Percentiles rank a stretch among this genome's conserved stretches.
Evolutionary conservation across 2,329 filamentous ascomycete species (phyloP).

Genomic region (Colletotrichum chlorophyti): DNA sequence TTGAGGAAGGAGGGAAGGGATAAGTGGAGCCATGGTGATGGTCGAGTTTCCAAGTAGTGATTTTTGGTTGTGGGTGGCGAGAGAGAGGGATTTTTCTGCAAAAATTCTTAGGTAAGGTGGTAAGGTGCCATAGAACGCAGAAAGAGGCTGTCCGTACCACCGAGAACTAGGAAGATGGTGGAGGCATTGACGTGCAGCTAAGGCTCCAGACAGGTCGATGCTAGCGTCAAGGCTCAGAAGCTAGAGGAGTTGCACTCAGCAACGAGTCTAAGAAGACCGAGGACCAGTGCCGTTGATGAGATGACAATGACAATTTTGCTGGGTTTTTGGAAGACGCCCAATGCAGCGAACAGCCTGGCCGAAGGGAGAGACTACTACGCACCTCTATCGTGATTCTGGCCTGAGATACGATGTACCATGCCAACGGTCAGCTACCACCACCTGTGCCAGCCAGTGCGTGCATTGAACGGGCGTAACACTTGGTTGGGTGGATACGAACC

Average conservation of each 20-base stretch:
- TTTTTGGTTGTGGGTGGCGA: neutral
- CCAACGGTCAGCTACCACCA: too few relatives aligned
- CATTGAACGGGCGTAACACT: too few relatives aligned
- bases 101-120: too few relatives aligned
- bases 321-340: neutral
- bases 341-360: too few relatives aligned
- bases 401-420: conserved; percentile 2
- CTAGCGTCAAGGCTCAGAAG: neutral
- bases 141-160: neutral
- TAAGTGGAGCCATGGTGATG: neutral
- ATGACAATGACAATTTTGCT: neutral
- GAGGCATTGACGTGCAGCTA: neutral
- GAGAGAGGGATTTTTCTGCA: conserved; percentile 10
- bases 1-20: neutral
- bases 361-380: too few relatives aligned
- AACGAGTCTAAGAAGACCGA: conserved; percentile 3
- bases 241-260: conserved; percentile 6
- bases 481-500: too few relatives aligned
- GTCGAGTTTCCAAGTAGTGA: neutral
- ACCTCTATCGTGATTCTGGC: neutral
- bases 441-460: conserved; percentile 22
- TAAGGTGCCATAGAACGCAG: too few relatives aligned
- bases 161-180: neutral
- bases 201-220: neutral
- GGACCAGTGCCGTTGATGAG: neutral